phyloP scores from a whole-genome alignment of 352 stramenopile species.

The Globisporangium splendens region DNA sequence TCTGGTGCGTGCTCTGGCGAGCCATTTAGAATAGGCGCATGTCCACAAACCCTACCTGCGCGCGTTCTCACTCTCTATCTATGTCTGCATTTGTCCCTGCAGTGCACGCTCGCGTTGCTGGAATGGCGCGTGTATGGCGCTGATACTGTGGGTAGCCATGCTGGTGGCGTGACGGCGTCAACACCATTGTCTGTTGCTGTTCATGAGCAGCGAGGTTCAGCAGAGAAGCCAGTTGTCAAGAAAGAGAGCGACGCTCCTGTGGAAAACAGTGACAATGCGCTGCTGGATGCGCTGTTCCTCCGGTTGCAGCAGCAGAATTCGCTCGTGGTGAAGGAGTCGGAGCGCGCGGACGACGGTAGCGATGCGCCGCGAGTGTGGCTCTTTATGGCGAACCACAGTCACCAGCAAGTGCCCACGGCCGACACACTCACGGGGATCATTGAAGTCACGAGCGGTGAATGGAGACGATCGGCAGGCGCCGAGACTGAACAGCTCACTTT shows the following conservation, averaged over 20 bases:
- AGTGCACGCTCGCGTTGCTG: conserved; percentile 44
- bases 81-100: conserved; percentile 7
- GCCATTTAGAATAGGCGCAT: too few species aligned
- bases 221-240: too few species aligned
- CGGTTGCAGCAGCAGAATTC: conserved; percentile 38
- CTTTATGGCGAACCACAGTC: conserved; percentile 43
- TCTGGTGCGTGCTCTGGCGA: conserved; percentile 26
- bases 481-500: conserved; percentile 2
- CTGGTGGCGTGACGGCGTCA: neutral
- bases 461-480: neutral
- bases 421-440: conserved; percentile 18
- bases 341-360: neutral
- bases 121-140: conserved; percentile 51
- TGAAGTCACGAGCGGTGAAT: conserved; percentile 31
- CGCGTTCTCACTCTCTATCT: conserved; percentile 7
- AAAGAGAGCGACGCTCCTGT: too few species aligned
- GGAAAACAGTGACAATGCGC: conserved; percentile 10
- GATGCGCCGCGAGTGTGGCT: conserved; percentile 34
- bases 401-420: conserved; percentile 18
- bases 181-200: neutral
- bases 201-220: too few species aligned
- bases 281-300: conserved; percentile 22
- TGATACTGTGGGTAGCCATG: neutral
- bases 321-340: conserved; percentile 24
- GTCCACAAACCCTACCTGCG: neutral